Evolutionary conservation across 1,284 basidiomycete species (phyloP), one percentile per base, ranked within the genome.

Genomic region (Ustilago sp.): DNA sequence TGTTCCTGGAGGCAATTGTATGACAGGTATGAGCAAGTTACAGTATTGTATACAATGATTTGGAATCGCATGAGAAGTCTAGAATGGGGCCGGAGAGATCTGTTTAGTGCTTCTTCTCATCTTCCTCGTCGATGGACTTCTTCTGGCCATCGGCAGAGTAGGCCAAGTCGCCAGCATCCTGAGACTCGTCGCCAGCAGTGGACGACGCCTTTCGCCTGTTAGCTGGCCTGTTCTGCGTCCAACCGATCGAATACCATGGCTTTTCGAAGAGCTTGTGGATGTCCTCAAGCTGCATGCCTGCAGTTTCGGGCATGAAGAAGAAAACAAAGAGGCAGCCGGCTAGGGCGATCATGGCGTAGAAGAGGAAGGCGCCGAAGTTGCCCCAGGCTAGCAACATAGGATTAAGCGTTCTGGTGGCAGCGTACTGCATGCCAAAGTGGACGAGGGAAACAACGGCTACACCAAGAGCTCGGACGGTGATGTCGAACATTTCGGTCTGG

Each of bases 361-460:
- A 80, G 38, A 80, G 63, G 72, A 80, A 76, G 28, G 68, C 64
- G 34, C 72, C 67, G 39, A 68, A 76, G 54, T 78, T 70, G 60
- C 69, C 73, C 57, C 71, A 69, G 0, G 57, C 66, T 9, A 45
- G 35, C 17, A 79, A 59, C 61, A 79, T 79, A 2, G 77, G 79
- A 67, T 80, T 79, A 38, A 77, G 66, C 23, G 77, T 52, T 11
- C 79, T 65, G 5, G 77, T 79, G 15, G 74, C 66, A 23, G 69
- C 79, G 70, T 68, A 80, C 63, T 80, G 77, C 64, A 71, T 68
- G 41, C 68, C 64, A 55, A 80, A 80, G 67, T 79, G 79, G 36
- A 79, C 56, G 28, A 73, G 60, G 52, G 68, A 71, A 8, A 78
- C 66, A 47, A 75, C 54, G 12, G 72, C 71, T 4, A 74, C 68